phyloP scores from a whole-genome alignment of 208 protist genomes.

The Endotrypanum monterogeii region DNA sequence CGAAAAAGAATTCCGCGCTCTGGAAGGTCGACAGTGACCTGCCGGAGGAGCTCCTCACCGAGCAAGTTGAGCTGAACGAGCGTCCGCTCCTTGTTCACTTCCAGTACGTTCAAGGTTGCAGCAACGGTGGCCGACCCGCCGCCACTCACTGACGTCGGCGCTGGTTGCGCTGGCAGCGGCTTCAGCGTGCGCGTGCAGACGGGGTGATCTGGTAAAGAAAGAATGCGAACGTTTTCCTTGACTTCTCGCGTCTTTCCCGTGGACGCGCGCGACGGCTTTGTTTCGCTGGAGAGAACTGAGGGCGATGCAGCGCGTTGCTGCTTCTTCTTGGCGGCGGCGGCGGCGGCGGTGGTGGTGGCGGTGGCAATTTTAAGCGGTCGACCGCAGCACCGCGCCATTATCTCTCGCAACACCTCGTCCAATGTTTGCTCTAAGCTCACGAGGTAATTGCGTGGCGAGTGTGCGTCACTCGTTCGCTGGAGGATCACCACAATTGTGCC shows the following conservation, averaged over 20 bases:
- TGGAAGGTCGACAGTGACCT: slow-evolving; percentile 61
- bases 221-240: background rate
- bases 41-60: slow-evolving; percentile 51
- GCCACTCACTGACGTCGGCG: slow-evolving; percentile 17
- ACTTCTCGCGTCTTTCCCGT: background rate
- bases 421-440: slow-evolving; percentile 38
- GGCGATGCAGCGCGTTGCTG: background rate
- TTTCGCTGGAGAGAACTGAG: background rate
- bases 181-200: slow-evolving; percentile 24
- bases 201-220: slow-evolving; percentile 16
- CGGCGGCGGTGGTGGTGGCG: slow-evolving; percentile 7
- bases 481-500: slow-evolving; percentile 39
- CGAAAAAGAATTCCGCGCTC: slow-evolving; percentile 67
- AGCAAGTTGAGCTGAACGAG: slow-evolving; percentile 49
- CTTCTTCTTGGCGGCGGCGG: slow-evolving; percentile 3
- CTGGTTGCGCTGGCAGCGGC: slow-evolving; percentile 19
- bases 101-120: slow-evolving; percentile 44
- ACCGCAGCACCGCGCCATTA: slow-evolving; percentile 43
- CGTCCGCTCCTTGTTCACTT: slow-evolving; percentile 50
- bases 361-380: slow-evolving; percentile 20
- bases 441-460: slow-evolving; percentile 39
- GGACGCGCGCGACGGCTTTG: background rate
- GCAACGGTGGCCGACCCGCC: slow-evolving; percentile 55
- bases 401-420: slow-evolving; percentile 25
- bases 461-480: slow-evolving; percentile 43